A percentile compares a stretch with the other conserved stretches of the same genome.
Evolutionary conservation across 2,329 filamentous ascomycete species (phyloP).

Genomic region (Exserohilum turcica): DNA sequence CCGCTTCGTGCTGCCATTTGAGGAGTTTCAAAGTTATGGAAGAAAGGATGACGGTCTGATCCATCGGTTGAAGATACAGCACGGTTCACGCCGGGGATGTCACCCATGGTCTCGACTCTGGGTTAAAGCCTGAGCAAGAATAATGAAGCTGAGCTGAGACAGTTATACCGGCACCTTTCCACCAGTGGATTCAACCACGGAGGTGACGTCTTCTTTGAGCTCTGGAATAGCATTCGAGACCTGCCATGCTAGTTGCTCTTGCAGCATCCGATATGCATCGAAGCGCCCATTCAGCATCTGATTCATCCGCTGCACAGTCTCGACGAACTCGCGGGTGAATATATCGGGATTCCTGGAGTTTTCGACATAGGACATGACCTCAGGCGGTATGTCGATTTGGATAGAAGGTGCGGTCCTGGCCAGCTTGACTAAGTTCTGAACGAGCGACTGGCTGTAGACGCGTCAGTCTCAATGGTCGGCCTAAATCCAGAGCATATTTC

Average conservation of each 20-base stretch:
- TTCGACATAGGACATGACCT: conserved; percentile 68
- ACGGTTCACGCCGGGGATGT: background rate
- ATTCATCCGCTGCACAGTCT: conserved; percentile 66
- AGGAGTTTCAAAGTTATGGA: background rate
- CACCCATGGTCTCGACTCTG: background rate
- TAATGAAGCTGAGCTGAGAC: background rate
- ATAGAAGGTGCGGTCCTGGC: conserved; percentile 56
- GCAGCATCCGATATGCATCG: conserved; percentile 63
- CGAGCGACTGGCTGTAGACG: conserved; percentile 54
- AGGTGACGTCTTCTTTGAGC: conserved; percentile 58
- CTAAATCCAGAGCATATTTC: background rate
- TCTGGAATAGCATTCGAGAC: conserved; percentile 64
- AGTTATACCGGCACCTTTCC: conserved; percentile 34
- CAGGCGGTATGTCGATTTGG: conserved; percentile 61
- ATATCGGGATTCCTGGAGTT: conserved; percentile 68
- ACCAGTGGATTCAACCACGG: conserved; percentile 55
- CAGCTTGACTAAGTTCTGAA: conserved; percentile 60
- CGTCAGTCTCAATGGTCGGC: conserved; percentile 1
- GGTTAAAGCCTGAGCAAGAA: background rate
- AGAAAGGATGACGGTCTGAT: background rate
- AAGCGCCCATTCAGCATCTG: conserved; percentile 66
- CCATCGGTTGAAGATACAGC: background rate
- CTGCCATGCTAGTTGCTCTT: conserved; percentile 63
- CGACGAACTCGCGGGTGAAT: conserved; percentile 69
- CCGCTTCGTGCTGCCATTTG: background rate